Percentiles rank a stretch among this genome's conserved stretches.
Evolutionary conservation across 805 yeast genomes (phyloP).

Genomic region (Candida dendrica): DNA sequence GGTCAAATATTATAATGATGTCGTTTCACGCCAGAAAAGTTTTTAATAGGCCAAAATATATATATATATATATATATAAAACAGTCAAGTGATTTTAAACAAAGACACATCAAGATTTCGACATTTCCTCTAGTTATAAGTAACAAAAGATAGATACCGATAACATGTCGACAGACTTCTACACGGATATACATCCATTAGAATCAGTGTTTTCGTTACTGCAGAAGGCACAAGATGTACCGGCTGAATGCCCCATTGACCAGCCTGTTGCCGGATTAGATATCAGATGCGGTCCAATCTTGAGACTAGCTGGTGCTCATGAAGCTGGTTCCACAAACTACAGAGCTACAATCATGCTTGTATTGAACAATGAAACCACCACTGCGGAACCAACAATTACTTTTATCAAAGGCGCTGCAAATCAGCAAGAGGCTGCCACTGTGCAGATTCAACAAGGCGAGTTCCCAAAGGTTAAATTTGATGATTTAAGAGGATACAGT

Average conservation of each 20-base stretch:
- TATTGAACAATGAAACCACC: constrained; percentile 32
- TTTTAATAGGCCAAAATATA: no score
- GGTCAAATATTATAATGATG: no score
- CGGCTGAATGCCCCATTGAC: constrained; percentile 6
- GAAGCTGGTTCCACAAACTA: constrained; percentile 47
- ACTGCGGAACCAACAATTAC: constrained; percentile 27
- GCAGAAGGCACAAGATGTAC: constrained; percentile 6
- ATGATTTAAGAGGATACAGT: constrained; percentile 35
- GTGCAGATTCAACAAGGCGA: constrained; percentile 27
- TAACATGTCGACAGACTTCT: background rate
- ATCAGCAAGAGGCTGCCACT: constrained; percentile 6
- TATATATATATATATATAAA: no score
- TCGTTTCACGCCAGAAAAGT: no score
- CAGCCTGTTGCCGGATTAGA: constrained; percentile 23
- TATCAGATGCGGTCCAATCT: constrained; percentile 69
- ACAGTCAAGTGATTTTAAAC: no score
- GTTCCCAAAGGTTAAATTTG: constrained; percentile 39
- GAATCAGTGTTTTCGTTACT: background rate
- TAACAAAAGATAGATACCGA: no score
- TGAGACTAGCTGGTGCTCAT: constrained; percentile 58
- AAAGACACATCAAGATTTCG: no score
- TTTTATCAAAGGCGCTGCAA: constrained; percentile 22
- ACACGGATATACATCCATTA: background rate
- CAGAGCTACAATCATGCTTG: constrained; percentile 63
- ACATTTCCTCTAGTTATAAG: no score